Base-by-base conservation (phyloP, 2,329 filamentous ascomycete genomes). In the Anisogramma anomala region DNA sequence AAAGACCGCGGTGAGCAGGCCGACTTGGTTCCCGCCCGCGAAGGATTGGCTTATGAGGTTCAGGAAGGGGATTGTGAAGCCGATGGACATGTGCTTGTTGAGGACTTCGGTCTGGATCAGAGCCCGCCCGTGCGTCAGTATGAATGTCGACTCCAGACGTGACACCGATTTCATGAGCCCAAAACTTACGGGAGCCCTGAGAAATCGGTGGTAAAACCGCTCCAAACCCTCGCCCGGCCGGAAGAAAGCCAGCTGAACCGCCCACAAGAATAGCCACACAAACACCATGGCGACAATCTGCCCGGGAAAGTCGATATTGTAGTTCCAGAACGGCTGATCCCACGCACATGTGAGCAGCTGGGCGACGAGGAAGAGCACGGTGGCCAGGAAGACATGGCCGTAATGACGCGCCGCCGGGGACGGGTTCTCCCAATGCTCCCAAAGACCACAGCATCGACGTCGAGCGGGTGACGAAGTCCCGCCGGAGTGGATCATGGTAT, bases 1-100 rank as follows among this genome's bases (percentile, higher is more conserved):
- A 39, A 70, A 72, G 22, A 62, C 64, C 3, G 56, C 59, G 14
- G 68, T 59, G 6, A 71, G 60, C 14, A 61, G 51, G 4, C 60
- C 67, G n/a, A 71, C 59, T 0, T 48, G 52, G 41, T 56, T 53
- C 3, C 42, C 47, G 14, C 53, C 49, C 14, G 55, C 52, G 6
- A 64, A 46, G 9, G 59, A 49, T 6, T 61, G 46, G 2, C 53
- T 50, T 28, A 63, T 61, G 11, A 72, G 60, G 57, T 66, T 65
- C 2, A 71, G 54, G 2, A 73, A 60, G 0, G 70, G 69, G 2
- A 72, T 60, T 0, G 66, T 64, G 48, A 73, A 73, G 3, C 66
- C 69, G 5, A 71, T 51, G 0, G 69, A 68, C 48, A 73, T 63
- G 50, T 73, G 66, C 3, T 60, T 54, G 47, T 73, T 73, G 39